A percentile compares a stretch with the other conserved stretches of the same genome.
Conservation (phyloP, 345 rosid species). For the Populus nigra region DNA sequence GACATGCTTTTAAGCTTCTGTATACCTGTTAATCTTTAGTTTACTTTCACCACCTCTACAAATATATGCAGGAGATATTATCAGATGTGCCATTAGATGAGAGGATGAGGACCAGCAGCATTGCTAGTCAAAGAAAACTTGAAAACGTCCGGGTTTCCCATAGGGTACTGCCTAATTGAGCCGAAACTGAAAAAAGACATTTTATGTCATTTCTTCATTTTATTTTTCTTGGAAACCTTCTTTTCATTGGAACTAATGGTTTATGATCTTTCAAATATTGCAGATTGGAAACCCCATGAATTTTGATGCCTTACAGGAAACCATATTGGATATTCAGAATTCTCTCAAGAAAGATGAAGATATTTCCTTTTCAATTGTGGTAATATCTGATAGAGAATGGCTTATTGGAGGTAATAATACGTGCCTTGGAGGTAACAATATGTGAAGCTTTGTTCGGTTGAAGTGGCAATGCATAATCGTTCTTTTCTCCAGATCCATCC, state of each 20-base stretch:
- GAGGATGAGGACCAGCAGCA: slow-evolving; percentile 44
- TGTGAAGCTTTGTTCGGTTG: slow-evolving; percentile 4
- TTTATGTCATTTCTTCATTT: not conserved
- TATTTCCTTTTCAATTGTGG: slow-evolving; percentile 72
- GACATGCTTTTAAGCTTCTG: slow-evolving; percentile 1
- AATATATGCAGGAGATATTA: slow-evolving; percentile 67
- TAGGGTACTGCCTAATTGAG: slow-evolving; percentile 45
- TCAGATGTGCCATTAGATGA: slow-evolving; percentile 85
- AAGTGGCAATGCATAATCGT: slow-evolving; percentile 18
- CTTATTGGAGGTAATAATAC: slow-evolving; percentile 65
- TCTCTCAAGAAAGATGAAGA: slow-evolving; percentile 47
- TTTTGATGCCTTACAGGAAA: slow-evolving; percentile 65
- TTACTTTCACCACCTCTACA: not conserved
- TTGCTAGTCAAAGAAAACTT: slow-evolving; percentile 44
- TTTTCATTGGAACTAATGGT: slow-evolving; percentile 8
- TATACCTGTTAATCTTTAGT: slow-evolving; percentile 5
- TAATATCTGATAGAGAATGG: slow-evolving; percentile 81
- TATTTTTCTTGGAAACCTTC: not conserved
- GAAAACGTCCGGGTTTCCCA: slow-evolving; percentile 60
- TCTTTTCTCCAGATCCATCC: slow-evolving; percentile 61
- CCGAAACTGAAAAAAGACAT: not conserved
- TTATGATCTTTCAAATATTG: slow-evolving; percentile 20
- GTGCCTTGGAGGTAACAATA: slow-evolving; percentile 7
- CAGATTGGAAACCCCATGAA: slow-evolving; percentile 91
- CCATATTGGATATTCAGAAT: slow-evolving; percentile 51